Conservation (phyloP, 768 basidiomycete species). For the Mycena maculata region DNA sequence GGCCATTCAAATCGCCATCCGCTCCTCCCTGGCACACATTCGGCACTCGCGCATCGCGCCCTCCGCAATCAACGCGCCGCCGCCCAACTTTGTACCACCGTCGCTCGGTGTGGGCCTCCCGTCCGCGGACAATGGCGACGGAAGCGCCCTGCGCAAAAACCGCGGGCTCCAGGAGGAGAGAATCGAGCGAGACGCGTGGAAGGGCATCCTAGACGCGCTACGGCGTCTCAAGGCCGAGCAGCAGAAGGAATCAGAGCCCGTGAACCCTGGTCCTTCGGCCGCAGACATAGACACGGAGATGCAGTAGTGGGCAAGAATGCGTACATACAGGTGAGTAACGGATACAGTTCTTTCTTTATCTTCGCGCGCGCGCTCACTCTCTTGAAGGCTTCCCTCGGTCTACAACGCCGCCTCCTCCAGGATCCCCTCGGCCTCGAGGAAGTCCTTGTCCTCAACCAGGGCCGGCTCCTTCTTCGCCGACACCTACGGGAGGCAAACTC, state of each 20-base stretch:
- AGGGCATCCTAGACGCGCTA: slow-evolving; percentile 76
- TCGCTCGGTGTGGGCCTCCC: slow-evolving; percentile 84
- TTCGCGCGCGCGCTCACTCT: not conserved
- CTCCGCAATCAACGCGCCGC: slow-evolving; percentile 87
- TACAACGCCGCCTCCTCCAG: slow-evolving; percentile 65
- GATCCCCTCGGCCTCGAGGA: slow-evolving; percentile 68
- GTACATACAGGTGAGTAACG: slow-evolving; percentile 28
- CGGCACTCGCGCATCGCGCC: slow-evolving; percentile 86
- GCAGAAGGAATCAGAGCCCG: not conserved
- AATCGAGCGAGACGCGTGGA: slow-evolving; percentile 82
- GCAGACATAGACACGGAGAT: slow-evolving; percentile 39
- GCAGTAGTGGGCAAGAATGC: slow-evolving; percentile 27
- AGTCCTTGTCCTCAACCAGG: slow-evolving; percentile 55
- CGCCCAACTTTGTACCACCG: slow-evolving; percentile 77
- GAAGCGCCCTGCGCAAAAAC: slow-evolving; percentile 50
- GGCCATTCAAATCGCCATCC: slow-evolving; percentile 82
- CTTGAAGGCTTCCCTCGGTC: slow-evolving; percentile 26
- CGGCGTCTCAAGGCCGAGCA: slow-evolving; percentile 65
- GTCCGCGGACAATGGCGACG: slow-evolving; percentile 43
- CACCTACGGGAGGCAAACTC: slow-evolving; percentile 46
- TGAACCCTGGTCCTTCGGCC: slow-evolving; percentile 35
- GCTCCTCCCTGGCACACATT: slow-evolving; percentile 85
- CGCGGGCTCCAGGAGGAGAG: slow-evolving; percentile 84
- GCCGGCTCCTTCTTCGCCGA: slow-evolving; percentile 56
- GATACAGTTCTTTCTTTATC: slow-evolving; percentile 14